Evolutionary conservation across 2,329 filamentous ascomycete genomes (phyloP).

Genomic region (Fusarium armeniacum): DNA sequence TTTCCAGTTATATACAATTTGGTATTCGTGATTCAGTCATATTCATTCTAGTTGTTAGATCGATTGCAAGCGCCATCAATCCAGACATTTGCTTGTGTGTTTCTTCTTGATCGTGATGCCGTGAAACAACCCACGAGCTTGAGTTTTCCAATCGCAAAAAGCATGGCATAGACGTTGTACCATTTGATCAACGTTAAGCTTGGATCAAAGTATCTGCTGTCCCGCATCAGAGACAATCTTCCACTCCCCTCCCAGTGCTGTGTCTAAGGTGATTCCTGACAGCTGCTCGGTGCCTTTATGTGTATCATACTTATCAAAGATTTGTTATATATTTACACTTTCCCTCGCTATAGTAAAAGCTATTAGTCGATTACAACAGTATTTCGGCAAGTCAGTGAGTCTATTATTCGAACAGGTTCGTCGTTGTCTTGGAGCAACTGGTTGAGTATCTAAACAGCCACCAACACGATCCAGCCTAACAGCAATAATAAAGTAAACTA

Average conservation of each 20-base stretch:
- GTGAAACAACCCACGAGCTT: constrained; percentile 6
- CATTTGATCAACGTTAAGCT: neutral
- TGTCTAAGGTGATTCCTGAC: neutral
- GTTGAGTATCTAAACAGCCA: neutral
- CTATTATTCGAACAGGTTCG: neutral
- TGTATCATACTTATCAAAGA: neutral
- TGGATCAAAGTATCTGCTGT: neutral
- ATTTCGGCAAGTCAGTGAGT: neutral
- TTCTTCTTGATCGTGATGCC: constrained; percentile 1
- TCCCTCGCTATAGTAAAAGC: neutral
- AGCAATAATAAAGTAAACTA: neutral
- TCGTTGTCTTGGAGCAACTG: neutral
- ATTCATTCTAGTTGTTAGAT: neutral
- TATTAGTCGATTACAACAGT: neutral
- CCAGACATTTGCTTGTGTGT: neutral
- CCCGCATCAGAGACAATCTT: neutral
- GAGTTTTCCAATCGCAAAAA: neutral
- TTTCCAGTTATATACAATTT: neutral
- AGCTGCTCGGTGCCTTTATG: neutral
- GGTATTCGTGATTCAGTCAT: neutral
- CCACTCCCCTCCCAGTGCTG: neutral
- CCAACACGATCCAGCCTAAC: neutral
- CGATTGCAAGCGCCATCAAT: neutral
- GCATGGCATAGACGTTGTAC: neutral
- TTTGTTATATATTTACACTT: too few relatives aligned